These are phyloP conservation scores for Salvia sclarea DNA, from an alignment of 305 asterid genomes.

Conservation along the genomic window DNA sequence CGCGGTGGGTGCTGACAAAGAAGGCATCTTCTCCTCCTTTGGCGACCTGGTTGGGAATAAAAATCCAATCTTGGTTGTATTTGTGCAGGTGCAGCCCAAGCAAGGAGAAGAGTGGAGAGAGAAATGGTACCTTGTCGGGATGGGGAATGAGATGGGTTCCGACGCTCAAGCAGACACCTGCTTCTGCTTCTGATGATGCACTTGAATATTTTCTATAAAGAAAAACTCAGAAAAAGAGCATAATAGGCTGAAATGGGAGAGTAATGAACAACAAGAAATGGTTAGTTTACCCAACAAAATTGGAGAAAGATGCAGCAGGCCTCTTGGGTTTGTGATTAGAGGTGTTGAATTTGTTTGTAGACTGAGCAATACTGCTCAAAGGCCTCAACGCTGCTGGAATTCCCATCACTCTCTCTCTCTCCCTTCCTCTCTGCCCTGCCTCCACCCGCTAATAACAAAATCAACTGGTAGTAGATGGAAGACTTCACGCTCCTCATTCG, in stretches of 20 bases:
- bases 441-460: neutral
- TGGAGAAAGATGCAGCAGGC: slow-evolving; percentile 33
- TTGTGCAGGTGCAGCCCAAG: no score
- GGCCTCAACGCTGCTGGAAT: slow-evolving; percentile 36
- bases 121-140: slow-evolving; percentile 63
- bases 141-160: slow-evolving; percentile 81
- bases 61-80: no score
- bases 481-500: slow-evolving; percentile 24
- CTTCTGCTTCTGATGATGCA: no score
- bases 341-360: slow-evolving; percentile 10
- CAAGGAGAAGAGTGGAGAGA: neutral
- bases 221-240: neutral
- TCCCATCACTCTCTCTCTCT: slow-evolving; percentile 31
- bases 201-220: slow-evolving; percentile 17
- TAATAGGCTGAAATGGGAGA: neutral
- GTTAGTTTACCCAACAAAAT: slow-evolving; percentile 35
- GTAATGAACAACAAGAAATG: neutral
- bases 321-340: slow-evolving; percentile 28
- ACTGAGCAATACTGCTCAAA: slow-evolving; percentile 18
- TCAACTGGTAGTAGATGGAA: slow-evolving; percentile 17
- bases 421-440: no score
- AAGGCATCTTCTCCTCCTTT: slow-evolving; percentile 94
- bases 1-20: slow-evolving; percentile 60
- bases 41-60: slow-evolving; percentile 45
- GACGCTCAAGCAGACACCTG: slow-evolving; percentile 55